Conservation (phyloP, 1,139 yeast species). For the Saccharomyces pastorianus region DNA sequence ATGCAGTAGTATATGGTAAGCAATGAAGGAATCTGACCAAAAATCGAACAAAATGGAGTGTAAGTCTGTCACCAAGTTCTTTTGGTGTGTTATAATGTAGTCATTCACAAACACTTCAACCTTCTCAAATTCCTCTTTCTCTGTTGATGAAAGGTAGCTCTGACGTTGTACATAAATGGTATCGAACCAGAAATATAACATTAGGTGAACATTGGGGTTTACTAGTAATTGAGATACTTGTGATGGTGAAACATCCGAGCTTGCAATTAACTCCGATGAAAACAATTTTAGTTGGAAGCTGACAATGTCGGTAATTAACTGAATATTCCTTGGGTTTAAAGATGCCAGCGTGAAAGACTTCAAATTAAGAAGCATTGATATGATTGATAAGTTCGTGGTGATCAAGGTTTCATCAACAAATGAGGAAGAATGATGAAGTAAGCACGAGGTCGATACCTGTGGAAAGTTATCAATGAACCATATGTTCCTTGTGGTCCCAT, state of each 20-base stretch:
- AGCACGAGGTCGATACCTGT: neutral
- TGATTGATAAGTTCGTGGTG: constrained; percentile 4
- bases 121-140: neutral
- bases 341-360: neutral
- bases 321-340: constrained; percentile 1
- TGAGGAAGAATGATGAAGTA: neutral
- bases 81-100: neutral
- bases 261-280: constrained; percentile 1
- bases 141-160: neutral
- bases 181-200: neutral
- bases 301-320: constrained; percentile 3
- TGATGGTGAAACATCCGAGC: neutral
- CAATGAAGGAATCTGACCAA: neutral
- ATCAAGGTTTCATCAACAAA: neutral
- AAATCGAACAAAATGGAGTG: neutral
- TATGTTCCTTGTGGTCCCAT: constrained; percentile 9
- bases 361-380: constrained; percentile 16
- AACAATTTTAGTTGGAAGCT: constrained; percentile 4
- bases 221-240: neutral
- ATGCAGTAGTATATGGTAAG: neutral
- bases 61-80: neutral
- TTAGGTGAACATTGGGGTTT: neutral
- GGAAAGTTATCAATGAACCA: constrained; percentile 11
- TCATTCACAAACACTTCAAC: neutral
- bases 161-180: neutral